Evolutionary conservation across 2,329 filamentous ascomycete species (phyloP).

Genomic region (Didymella glomerata): DNA sequence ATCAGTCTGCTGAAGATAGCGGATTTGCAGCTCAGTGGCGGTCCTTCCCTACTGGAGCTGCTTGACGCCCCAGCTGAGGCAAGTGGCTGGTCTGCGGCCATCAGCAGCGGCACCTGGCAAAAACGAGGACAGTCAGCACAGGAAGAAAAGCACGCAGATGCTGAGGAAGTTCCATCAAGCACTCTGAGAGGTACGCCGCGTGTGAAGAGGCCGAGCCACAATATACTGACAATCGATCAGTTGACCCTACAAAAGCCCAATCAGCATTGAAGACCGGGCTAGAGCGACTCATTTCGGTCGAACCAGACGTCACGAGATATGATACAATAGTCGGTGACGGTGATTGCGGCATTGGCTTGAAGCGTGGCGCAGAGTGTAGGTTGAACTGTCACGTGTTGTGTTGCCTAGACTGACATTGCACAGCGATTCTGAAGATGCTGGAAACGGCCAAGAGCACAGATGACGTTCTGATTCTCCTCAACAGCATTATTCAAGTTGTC

Average conservation of each 20-base stretch:
- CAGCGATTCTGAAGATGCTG: conserved; percentile 55
- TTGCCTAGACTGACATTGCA: conserved; percentile 36
- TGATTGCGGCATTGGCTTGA: conserved; percentile 86
- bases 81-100: conserved; percentile 70
- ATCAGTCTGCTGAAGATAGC: conserved; percentile 71
- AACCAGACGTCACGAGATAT: conserved; percentile 71
- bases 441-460: conserved; percentile 56
- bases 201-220: neutral
- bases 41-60: conserved; percentile 70
- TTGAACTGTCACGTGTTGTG: conserved; percentile 43
- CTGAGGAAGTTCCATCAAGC: conserved; percentile 59
- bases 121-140: conserved; percentile 54
- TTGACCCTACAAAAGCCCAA: conserved; percentile 62
- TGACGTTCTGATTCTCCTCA: conserved; percentile 68
- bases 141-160: conserved; percentile 53
- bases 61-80: conserved; percentile 74
- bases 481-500: conserved; percentile 68
- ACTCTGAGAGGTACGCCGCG: conserved; percentile 59
- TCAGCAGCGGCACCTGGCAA: conserved; percentile 67
- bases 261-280: conserved; percentile 65
- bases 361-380: conserved; percentile 79
- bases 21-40: conserved; percentile 66
- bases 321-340: conserved; percentile 89
- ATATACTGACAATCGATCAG: conserved; percentile 41
- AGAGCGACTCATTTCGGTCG: conserved; percentile 68